Base-by-base conservation (phyloP, 441 rosid species). In the Euphorbia corollata region DNA sequence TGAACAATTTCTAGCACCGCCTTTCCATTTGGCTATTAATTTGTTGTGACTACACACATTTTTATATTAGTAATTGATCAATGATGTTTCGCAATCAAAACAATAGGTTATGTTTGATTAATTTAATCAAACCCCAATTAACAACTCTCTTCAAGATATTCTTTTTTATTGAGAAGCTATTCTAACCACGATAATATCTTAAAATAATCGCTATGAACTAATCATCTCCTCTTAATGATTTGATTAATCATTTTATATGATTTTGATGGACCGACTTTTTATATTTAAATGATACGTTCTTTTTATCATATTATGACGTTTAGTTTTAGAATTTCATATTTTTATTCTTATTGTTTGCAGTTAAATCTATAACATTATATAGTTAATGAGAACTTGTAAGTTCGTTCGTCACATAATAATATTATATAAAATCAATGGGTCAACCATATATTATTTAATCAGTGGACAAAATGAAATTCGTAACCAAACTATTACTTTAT, bases 171-270 rank as follows among this genome's bases (percentile, higher is more conserved):
- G 8, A 19, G 47, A 6, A 19, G 50, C 73, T 59, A 65, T 73
- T 50, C 32, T 56, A 68, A 4, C 86, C 84, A 77, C 68, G 38
- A 48, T 43, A 34, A 0, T 63, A 65, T 63, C 30, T 59, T 82
- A 68, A 0, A 73, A 71, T 69, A 70, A 69, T 73, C 50, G 22
- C 69, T 34, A 0, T 32, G 20, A 19, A 27, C 64, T 51, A 34
- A 70, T 47, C 64, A 20, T 47, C 50, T 68, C 9, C 41, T 8
- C 5, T 45, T 56, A 45, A 15, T 41, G 16, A 51, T 51, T 51
- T 8, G 11, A 6, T 32, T 68, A 43, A 34, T 39, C 34, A 45
- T 32, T 54, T 12, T 39, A 68, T 58, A 51, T 51, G 56, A 7
- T 51, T 51, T 51, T 51, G 11, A n/a, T 51, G 56, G 54, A 51